Conservation (phyloP, 225 moss, liverwort and hornwort species). For the Climacium dendroides region DNA sequence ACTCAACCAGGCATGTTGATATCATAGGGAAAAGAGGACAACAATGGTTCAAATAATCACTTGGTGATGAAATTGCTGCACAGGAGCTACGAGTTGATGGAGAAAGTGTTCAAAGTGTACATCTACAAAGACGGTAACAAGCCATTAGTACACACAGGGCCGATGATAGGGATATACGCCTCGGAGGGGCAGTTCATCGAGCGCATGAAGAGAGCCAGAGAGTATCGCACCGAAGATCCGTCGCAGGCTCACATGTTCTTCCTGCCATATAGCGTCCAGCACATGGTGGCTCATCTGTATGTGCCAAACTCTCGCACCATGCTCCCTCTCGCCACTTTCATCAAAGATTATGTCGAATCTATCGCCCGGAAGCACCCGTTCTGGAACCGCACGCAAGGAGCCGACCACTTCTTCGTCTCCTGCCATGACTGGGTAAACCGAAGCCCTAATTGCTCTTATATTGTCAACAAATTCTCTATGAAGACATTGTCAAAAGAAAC, state of each 20-base stretch:
- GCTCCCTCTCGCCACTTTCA: slow-evolving; percentile 42
- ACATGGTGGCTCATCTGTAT: slow-evolving; percentile 33
- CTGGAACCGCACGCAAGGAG: slow-evolving; percentile 46
- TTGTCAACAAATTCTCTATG: not conserved
- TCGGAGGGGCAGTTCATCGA: slow-evolving; percentile 47
- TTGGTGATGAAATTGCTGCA: not conserved
- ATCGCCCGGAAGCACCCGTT: slow-evolving; percentile 15
- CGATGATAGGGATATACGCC: slow-evolving; percentile 28
- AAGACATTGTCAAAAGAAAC: not conserved
- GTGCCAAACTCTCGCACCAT: slow-evolving; percentile 34
- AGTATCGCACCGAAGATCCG: slow-evolving; percentile 4
- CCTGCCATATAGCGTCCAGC: slow-evolving; percentile 43
- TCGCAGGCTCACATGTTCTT: slow-evolving; percentile 44
- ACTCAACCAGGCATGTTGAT: not conserved
- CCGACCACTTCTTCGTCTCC: slow-evolving; percentile 51
- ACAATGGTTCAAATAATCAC: not conserved
- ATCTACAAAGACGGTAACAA: slow-evolving; percentile 23
- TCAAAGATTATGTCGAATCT: slow-evolving; percentile 35
- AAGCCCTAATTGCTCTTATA: not conserved
- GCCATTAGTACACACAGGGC: slow-evolving; percentile 37
- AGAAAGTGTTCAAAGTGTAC: slow-evolving; percentile 38
- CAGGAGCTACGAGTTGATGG: slow-evolving; percentile 57
- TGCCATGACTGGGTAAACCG: slow-evolving; percentile 47
- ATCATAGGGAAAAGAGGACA: not conserved
- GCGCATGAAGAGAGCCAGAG: slow-evolving; percentile 2